Percentiles rank a stretch among this genome's conserved stretches.
These are phyloP conservation scores for Chrysosporium queenslandicum DNA, from an alignment of 2,329 filamentous ascomycete genomes.

Conservation along the genomic window DNA sequence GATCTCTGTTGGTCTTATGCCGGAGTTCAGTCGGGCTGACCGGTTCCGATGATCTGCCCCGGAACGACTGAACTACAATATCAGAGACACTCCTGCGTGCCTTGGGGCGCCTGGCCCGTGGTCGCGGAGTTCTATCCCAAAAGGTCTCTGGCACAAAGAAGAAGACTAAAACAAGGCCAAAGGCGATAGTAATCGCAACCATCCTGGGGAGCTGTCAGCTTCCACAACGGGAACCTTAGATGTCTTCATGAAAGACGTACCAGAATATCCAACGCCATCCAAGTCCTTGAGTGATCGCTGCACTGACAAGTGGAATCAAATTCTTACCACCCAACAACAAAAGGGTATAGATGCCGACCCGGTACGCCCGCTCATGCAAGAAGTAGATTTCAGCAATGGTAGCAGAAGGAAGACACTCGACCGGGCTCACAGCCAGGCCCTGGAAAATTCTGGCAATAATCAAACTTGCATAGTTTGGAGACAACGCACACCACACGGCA, in stretches of 20 bases:
- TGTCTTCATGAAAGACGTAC: conserved; percentile 36
- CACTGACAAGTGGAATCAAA: conserved; percentile 74
- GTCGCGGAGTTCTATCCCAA: conserved; percentile 71
- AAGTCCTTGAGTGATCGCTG: conserved; percentile 65
- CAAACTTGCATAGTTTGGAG: conserved; percentile 68
- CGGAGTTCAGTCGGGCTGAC: conserved; percentile 9
- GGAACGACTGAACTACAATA: conserved; percentile 27
- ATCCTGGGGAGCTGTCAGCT: conserved; percentile 47
- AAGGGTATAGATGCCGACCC: conserved; percentile 86
- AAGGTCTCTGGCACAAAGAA: conserved; percentile 92
- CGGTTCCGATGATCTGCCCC: conserved; percentile 24
- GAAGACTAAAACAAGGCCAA: conserved; percentile 63
- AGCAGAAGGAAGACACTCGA: conserved; percentile 85
- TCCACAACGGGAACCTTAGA: not conserved
- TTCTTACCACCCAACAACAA: conserved; percentile 87
- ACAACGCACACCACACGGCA: conserved; percentile 76
- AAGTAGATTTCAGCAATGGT: conserved; percentile 97
- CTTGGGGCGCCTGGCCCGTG: conserved; percentile 35
- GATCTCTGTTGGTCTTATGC: conserved; percentile 17
- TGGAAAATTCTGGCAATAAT: conserved; percentile 75
- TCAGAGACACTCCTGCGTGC: conserved; percentile 31
- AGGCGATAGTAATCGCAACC: conserved; percentile 66
- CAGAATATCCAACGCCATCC: conserved; percentile 90
- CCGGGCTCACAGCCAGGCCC: conserved; percentile 76
- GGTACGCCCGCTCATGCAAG: conserved; percentile 83